Evolutionary conservation across 1,139 yeast genomes (phyloP).

Genomic region (Blastobotrys indianensis): DNA sequence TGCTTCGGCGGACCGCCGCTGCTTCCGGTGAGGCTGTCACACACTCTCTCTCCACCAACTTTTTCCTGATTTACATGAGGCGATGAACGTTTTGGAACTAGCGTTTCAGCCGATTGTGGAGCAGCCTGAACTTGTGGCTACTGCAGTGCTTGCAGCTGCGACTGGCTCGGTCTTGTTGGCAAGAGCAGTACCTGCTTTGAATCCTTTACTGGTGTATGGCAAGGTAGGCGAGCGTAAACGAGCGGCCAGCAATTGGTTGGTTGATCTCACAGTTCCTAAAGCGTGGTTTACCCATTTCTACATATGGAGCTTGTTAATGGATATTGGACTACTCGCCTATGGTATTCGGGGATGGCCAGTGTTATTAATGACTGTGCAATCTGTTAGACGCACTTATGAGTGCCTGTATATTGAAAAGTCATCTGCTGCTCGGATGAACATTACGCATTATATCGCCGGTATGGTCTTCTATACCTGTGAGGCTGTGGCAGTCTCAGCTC

Average conservation of each 20-base stretch:
- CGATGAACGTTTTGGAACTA: no score
- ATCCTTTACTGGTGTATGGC: slow-evolving; percentile 25
- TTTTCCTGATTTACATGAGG: no score
- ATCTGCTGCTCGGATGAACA: slow-evolving; percentile 56
- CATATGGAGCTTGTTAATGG: slow-evolving; percentile 25
- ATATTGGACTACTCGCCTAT: slow-evolving; percentile 14
- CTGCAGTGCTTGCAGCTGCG: slow-evolving; percentile 7
- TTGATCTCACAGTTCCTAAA: slow-evolving; percentile 40
- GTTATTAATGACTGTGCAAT: slow-evolving; percentile 46
- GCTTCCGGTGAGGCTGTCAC: no score
- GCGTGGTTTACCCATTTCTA: slow-evolving; percentile 44
- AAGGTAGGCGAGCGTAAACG: slow-evolving; percentile 21
- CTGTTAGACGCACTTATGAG: slow-evolving; percentile 59
- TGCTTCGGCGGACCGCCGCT: no score
- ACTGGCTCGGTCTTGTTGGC: slow-evolving; percentile 26
- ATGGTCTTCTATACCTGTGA: slow-evolving; percentile 52
- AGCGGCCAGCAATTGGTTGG: slow-evolving; percentile 18
- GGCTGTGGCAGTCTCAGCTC: slow-evolving; percentile 26
- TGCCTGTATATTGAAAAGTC: slow-evolving; percentile 48
- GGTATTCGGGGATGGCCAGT: slow-evolving; percentile 21
- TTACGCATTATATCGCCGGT: slow-evolving; percentile 74
- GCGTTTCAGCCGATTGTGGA: no score
- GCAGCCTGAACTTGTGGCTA: background rate
- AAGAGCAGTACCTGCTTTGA: slow-evolving; percentile 22
- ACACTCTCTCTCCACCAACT: no score